Evolutionary conservation across 805 yeast species (phyloP), one percentile per base, ranked within the genome.

Genomic region (Wickerhamiella vanderwaltii): DNA sequence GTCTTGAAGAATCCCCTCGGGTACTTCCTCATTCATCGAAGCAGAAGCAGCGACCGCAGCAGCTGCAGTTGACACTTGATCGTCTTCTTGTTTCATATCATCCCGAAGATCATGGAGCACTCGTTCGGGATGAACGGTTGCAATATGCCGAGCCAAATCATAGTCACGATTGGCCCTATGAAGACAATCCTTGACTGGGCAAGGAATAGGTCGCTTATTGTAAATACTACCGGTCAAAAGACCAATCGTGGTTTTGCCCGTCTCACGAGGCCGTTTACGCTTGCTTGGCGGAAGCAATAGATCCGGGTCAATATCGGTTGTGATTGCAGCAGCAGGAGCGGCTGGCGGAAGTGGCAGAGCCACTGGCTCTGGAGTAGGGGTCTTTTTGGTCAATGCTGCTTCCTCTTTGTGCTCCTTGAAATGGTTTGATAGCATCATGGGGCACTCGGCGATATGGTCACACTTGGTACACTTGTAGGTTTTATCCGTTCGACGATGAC

Each of bases 391-490:
- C 3, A 6, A 9, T 12, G 19, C 26, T 19, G 18, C 36, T n/a
- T 33, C 36, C 15, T 37, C 33, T 11, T 20, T 17, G 19, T 37
- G 40, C 5, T 19, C 23, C 18, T 26, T 25, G 19, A 26, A 26
- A 15, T 37, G 40, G 18, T 12, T 17, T 5, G 15, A 11, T 9
- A 37, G 34, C 13, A 29, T n/a, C 4, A 22, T 70, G 71, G 59
- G 81, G 81, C 29, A 66, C 63, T 46, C 62, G 57, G 46, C 67
- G 65, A 56, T 94, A 82, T 17, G 29, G 35, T 50, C 41, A 38
- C 30, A 47, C 42, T n/a, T 26, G 19, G 41, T 44, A 31, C 54
- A 52, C 22, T 45, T 29, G 41, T 51, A 47, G 22, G 48, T 41
- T 19, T 51, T 49, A n/a, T 38, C 3, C 49, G 43, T 41, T 36